phyloP scores from a whole-genome alignment of 2,329 filamentous ascomycete genomes.

The Talaromyces pinophilus region DNA sequence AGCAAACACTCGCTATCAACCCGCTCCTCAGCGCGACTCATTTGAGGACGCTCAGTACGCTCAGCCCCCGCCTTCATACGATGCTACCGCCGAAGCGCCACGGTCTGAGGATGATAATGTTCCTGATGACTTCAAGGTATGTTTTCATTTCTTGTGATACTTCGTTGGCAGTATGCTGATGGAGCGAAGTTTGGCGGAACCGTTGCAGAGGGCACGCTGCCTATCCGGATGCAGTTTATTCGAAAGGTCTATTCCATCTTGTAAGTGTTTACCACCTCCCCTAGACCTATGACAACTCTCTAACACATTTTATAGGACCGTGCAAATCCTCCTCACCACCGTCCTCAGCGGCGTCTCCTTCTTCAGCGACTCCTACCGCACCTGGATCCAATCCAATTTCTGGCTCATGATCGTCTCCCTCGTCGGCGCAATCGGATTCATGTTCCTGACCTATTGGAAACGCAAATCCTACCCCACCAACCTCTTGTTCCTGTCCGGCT shows the following conservation, averaged over 20 bases:
- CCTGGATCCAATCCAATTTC: constrained; percentile 81
- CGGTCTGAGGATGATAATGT: constrained; percentile 85
- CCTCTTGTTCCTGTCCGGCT: constrained; percentile 84
- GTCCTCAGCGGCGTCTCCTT: constrained; percentile 81
- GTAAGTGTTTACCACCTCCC: constrained; percentile 42
- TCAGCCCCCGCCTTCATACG: constrained; percentile 68
- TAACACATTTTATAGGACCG: constrained; percentile 58
- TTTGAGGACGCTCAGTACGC: constrained; percentile 70
- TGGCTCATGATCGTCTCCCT: constrained; percentile 87
- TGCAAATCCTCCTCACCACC: constrained; percentile 84
- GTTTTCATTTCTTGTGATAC: background rate
- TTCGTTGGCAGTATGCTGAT: constrained; percentile 19
- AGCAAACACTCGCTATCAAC: constrained; percentile 76
- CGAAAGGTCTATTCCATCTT: constrained; percentile 98
- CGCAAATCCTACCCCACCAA: constrained; percentile 94
- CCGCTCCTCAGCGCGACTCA: constrained; percentile 82
- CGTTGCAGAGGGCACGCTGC: constrained; percentile 88
- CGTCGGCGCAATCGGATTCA: constrained; percentile 78
- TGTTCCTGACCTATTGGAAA: constrained; percentile 91
- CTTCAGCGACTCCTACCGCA: constrained; percentile 74
- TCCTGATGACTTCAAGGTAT: constrained; percentile 94
- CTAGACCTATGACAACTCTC: background rate
- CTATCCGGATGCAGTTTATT: constrained; percentile 95
- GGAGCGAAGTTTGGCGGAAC: constrained; percentile 75
- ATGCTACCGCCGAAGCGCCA: constrained; percentile 60